A percentile compares a stretch with the other conserved stretches of the same genome.
These are phyloP conservation scores for Termitomyces bulborhizus DNA, from an alignment of 768 basidiomycete genomes.

Conservation along the genomic window DNA sequence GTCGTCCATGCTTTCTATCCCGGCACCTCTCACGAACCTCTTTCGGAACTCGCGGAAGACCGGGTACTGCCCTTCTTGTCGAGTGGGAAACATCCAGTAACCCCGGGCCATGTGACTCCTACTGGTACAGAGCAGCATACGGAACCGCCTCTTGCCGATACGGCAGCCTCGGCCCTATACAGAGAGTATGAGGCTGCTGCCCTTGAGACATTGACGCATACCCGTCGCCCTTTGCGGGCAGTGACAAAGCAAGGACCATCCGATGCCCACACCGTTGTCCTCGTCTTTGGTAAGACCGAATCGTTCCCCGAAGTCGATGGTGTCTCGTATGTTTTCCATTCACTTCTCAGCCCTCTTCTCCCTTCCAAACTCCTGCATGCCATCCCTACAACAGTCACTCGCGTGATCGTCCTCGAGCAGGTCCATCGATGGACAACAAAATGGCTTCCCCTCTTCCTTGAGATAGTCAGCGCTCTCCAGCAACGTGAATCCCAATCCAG, in stretches of 20 bases:
- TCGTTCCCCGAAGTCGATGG: constrained; percentile 43
- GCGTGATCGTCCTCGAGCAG: constrained; percentile 81
- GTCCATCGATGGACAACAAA: constrained; percentile 69
- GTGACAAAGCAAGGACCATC: constrained; percentile 43
- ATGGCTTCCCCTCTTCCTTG: constrained; percentile 85
- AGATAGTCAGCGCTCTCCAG: constrained; percentile 70
- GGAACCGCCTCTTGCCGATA: constrained; percentile 16
- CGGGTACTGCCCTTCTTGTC: constrained; percentile 56
- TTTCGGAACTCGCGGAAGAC: constrained; percentile 52
- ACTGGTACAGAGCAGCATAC: constrained; percentile 3
- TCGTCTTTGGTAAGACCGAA: constrained; percentile 56
- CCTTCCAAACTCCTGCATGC: constrained; percentile 46
- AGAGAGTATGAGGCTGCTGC: constrained; percentile 65
- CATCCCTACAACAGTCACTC: constrained; percentile 57
- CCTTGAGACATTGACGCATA: constrained; percentile 54
- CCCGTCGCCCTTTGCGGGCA: constrained; percentile 57
- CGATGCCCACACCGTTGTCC: constrained; percentile 60
- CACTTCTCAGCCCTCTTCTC: constrained; percentile 69
- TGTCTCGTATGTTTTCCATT: constrained; percentile 57
- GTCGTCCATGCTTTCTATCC: constrained; percentile 84
- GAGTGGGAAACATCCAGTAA: constrained; percentile 31
- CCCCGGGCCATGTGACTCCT: constrained; percentile 23
- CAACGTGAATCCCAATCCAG: constrained; percentile 40
- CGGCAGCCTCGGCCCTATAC: constrained; percentile 28
- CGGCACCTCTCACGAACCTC: constrained; percentile 27